Base-by-base conservation (phyloP, 768 basidiomycete genomes). In the Phaeotremella skinneri region DNA sequence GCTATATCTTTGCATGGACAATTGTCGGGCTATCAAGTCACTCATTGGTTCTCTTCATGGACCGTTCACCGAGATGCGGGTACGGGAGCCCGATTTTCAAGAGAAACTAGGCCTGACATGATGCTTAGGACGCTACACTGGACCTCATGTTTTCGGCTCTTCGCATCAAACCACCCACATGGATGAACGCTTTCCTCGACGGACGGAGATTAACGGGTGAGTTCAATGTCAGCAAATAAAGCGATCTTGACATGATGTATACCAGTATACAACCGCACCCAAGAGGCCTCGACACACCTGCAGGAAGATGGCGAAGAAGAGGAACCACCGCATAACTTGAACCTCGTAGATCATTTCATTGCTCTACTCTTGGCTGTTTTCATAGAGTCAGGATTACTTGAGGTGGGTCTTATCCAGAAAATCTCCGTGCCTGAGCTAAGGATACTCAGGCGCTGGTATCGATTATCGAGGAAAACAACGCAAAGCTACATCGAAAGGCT, bases 91-190 rank as follows among this genome's bases (percentile, higher is more conserved):
- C 45, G 1, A 17, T 45, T 37, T 37, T 7, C 17, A 7, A 20
- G 27, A 32, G 23, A 45, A 2, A 37, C 16, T 20, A 1, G 23
- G 6, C 39, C 34, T 70, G 17, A 50, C 51, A 14, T 0, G 13
- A 21, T 13, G 4, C 30, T 4, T 13, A 96, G 93, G 94, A 97
- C 80, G 84, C 91, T 29, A 81, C 97, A 32, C 80, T 98, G 52
- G 91, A 98, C 66, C 87, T 96, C 84, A 88, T 98, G 68, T 97
- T 97, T 68, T 89, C 90, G 61, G 81, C 93, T 17, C 79, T 99
- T 20, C 90, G 91, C 56, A 93, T 98, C 77, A 90, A 90, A 74
- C 83, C 88, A 0, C 89, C 91, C 1, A 87, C 88, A 45, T 97
- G 93, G 91, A 90, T 90, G 73, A 84, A 90, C 68, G 88, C 90